Conservation (phyloP, 352 stramenopile genomes). For the Globisporangium irregulare region DNA sequence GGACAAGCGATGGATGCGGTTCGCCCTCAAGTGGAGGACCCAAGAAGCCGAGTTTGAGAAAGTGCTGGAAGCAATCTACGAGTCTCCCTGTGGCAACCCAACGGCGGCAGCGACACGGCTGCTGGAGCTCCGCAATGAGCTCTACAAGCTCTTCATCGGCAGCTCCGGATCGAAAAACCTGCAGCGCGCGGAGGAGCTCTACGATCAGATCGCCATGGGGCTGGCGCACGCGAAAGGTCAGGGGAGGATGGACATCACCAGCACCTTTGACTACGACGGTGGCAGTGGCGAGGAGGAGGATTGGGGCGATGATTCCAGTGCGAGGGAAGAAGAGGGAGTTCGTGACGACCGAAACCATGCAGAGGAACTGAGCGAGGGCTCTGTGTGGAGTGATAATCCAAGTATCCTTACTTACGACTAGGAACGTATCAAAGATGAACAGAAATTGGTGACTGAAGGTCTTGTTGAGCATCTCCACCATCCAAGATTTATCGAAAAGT, state of each 20-base stretch:
- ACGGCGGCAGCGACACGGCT: conserved; percentile 1
- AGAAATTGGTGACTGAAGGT: too few relatives aligned
- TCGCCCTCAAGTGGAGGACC: conserved; percentile 53
- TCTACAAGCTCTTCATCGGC: conserved; percentile 17
- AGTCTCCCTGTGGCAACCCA: conserved; percentile 5
- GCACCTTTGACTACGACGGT: neutral
- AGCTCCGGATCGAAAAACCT: conserved; percentile 10
- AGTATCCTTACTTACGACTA: too few relatives aligned
- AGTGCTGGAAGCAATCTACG: conserved; percentile 46
- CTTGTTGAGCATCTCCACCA: too few relatives aligned
- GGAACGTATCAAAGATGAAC: too few relatives aligned
- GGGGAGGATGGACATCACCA: neutral
- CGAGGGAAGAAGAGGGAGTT: neutral
- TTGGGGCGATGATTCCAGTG: neutral
- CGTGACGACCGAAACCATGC: neutral
- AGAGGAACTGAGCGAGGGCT: neutral
- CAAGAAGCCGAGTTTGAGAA: conserved; percentile 53
- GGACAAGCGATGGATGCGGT: conserved; percentile 42
- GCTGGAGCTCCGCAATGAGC: conserved; percentile 17
- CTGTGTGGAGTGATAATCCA: neutral
- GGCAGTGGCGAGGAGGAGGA: neutral
- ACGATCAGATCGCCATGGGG: neutral
- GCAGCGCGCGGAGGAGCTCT: conserved; percentile 13
- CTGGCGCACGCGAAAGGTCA: neutral
- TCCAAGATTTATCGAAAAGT: too few relatives aligned